Evolutionary conservation across 352 stramenopile species (phyloP).

Genomic region (Globisporangium radiosum): DNA sequence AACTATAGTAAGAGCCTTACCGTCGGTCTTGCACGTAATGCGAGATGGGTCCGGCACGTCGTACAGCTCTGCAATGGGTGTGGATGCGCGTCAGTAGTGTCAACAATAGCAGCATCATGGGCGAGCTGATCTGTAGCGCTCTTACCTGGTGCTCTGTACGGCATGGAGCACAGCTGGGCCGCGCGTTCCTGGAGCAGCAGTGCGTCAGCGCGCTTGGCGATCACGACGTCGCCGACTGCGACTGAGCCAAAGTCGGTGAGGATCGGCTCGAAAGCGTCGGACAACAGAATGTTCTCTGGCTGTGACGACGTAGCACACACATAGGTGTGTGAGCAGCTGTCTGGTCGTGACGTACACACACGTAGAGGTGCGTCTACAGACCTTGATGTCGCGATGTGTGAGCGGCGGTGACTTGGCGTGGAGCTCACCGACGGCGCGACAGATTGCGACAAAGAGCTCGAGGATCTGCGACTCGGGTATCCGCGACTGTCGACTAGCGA

Average conservation of each 20-base stretch:
- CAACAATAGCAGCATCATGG: neutral
- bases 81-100: neutral
- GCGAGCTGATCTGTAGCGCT: neutral
- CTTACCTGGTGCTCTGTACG: slow-evolving; percentile 77
- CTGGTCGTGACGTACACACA: neutral
- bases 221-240: slow-evolving; percentile 47
- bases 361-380: slow-evolving; percentile 9
- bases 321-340: no score
- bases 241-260: slow-evolving; percentile 88
- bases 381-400: slow-evolving; percentile 85
- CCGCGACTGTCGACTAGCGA: slow-evolving; percentile 21
- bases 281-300: slow-evolving; percentile 86
- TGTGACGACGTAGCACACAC: slow-evolving; percentile 11
- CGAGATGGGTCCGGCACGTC: slow-evolving; percentile 66
- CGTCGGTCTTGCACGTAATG: slow-evolving; percentile 73
- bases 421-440: slow-evolving; percentile 67
- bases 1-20: slow-evolving; percentile 10
- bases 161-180: slow-evolving; percentile 81
- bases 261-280: slow-evolving; percentile 67
- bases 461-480: slow-evolving; percentile 68
- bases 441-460: slow-evolving; percentile 81
- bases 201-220: slow-evolving; percentile 70
- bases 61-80: slow-evolving; percentile 60
- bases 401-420: slow-evolving; percentile 65
- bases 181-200: slow-evolving; percentile 80